Conservation (phyloP, 805 yeast species). For the Cyberlindnera suaveolens region DNA sequence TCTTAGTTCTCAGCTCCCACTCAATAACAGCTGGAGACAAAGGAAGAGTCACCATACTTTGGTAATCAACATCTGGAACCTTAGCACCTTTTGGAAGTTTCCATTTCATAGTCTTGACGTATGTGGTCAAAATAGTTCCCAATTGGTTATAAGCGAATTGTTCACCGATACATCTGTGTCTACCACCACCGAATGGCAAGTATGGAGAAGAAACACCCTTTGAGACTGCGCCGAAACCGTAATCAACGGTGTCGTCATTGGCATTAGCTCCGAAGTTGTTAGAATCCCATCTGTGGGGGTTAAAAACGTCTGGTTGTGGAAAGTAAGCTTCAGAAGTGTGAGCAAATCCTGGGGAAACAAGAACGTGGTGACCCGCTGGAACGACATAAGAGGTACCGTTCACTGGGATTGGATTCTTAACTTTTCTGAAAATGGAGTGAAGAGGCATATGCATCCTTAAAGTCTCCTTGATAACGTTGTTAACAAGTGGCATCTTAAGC, state of each 20-base stretch:
- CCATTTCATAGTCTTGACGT: constrained; percentile 76
- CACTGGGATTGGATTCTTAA: constrained; percentile 66
- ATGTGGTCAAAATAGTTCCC: constrained; percentile 74
- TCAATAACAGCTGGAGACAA: constrained; percentile 61
- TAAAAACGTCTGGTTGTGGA: constrained; percentile 65
- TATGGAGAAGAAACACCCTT: constrained; percentile 96
- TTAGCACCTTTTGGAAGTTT: constrained; percentile 47
- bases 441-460: constrained; percentile 94
- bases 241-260: constrained; percentile 63
- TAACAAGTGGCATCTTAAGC: constrained; percentile 74
- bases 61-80: constrained; percentile 68
- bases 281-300: constrained; percentile 86
- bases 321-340: constrained; percentile 71
- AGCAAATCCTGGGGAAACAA: constrained; percentile 92
- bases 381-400: constrained; percentile 77
- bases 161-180: constrained; percentile 99
- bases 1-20: constrained; percentile 59
- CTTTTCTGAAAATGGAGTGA: constrained; percentile 94
- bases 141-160: constrained; percentile 94
- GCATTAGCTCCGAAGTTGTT: constrained; percentile 15
- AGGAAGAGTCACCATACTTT: constrained; percentile 92
- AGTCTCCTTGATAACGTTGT: constrained; percentile 85
- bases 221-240: constrained; percentile 94
- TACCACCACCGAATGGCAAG: constrained; percentile 98
- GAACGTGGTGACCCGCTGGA: constrained; percentile 83